These are phyloP conservation scores for Trichoderma breve DNA, from an alignment of 2,329 filamentous ascomycete genomes.

Conservation along the genomic window DNA sequence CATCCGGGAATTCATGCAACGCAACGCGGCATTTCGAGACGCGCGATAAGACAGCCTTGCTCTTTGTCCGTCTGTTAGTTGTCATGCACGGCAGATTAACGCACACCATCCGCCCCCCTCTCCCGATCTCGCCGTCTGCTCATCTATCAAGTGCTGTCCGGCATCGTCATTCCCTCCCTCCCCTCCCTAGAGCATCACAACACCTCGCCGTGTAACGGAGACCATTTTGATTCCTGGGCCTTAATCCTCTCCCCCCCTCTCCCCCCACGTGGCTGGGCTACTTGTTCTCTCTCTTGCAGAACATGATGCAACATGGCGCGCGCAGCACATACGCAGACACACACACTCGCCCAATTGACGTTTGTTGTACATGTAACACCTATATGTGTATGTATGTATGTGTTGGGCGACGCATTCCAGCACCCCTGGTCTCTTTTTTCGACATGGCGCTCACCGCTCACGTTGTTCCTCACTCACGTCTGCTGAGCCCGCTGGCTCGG, in stretches of 20 bases:
- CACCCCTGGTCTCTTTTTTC: background rate
- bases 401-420: constrained; percentile 16
- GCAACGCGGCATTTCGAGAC: constrained; percentile 27
- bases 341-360: background rate
- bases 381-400: background rate
- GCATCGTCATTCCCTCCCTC: background rate
- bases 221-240: background rate
- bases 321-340: background rate
- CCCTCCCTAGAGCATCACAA: background rate
- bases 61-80: background rate
- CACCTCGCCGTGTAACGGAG: background rate
- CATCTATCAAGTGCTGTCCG: background rate
- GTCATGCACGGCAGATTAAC: background rate
- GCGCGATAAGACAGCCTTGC: background rate
- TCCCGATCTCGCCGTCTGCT: background rate
- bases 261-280: constrained; percentile 4
- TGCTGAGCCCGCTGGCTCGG: background rate
- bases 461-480: background rate
- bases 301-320: background rate
- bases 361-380: background rate
- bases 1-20: constrained; percentile 39
- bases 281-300: background rate
- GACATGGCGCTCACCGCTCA: constrained; percentile 9
- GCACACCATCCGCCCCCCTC: background rate
- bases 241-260: too few species aligned